phyloP scores from a whole-genome alignment of 169 alveolate genomes.

The Plasmodium vinckei region DNA sequence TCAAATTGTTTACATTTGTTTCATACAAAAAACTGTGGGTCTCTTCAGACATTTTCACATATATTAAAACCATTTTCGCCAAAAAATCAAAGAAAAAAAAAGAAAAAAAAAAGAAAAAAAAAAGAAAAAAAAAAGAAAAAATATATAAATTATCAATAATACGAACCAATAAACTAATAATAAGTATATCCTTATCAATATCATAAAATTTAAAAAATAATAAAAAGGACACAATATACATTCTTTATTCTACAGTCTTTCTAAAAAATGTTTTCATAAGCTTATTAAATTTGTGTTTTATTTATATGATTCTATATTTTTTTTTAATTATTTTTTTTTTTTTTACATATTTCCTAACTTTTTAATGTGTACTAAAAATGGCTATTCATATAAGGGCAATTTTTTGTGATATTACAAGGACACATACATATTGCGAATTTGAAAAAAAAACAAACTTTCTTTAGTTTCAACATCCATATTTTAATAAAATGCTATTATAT shows the following conservation, averaged over 20 bases:
- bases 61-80: slow-evolving; percentile 92
- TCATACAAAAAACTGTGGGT: slow-evolving; percentile 92
- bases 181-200: neutral
- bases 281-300: no score
- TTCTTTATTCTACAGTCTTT: neutral
- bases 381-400: no score
- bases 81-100: neutral
- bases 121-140: neutral
- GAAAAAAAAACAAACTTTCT: no score
- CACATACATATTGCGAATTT: no score
- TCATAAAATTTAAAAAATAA: neutral
- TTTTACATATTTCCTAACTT: no score
- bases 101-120: slow-evolving; percentile 3
- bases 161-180: neutral
- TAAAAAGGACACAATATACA: no score
- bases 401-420: no score
- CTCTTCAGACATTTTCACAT: slow-evolving; percentile 91
- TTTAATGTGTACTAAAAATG: no score
- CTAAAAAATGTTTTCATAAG: neutral
- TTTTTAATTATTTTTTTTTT: no score
- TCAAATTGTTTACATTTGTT: slow-evolving; percentile 82
- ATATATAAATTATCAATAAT: neutral
- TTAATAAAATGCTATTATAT: no score
- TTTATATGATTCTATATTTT: no score
- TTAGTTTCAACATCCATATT: no score